A percentile compares a stretch with the other conserved stretches of the same genome.
These are phyloP conservation scores for Pythium oligandrum DNA, from an alignment of 352 stramenopile species.

Conservation along the genomic window DNA sequence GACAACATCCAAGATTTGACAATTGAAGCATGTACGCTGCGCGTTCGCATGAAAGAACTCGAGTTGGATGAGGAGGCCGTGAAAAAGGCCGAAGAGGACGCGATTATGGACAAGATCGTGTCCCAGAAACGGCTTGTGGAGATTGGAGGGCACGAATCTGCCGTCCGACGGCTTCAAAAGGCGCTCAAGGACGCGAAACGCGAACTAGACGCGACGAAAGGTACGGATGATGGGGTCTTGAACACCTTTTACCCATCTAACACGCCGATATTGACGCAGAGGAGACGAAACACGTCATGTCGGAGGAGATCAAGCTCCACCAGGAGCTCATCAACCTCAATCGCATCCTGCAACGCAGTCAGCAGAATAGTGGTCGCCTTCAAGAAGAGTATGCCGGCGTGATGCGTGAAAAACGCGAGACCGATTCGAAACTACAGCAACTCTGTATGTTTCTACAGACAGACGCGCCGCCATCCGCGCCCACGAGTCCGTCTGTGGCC, in stretches of 20 bases:
- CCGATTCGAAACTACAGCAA: constrained; percentile 47
- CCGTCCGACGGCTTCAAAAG: constrained; percentile 49
- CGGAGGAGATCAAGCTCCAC: constrained; percentile 54
- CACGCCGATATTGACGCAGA: constrained; percentile 21
- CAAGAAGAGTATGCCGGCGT: constrained; percentile 44
- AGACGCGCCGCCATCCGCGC: constrained; percentile 4
- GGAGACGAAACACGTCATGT: constrained; percentile 39
- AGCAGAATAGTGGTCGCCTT: constrained; percentile 31
- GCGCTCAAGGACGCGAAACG: constrained; percentile 42
- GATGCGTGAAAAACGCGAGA: constrained; percentile 44
- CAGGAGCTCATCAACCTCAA: constrained; percentile 38
- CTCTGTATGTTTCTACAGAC: constrained; percentile 50
- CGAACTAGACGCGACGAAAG: constrained; percentile 47
- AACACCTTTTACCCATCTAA: neutral
- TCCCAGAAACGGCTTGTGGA: constrained; percentile 61
- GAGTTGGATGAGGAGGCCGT: constrained; percentile 53
- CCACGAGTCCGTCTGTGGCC: neutral
- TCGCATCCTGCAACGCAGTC: constrained; percentile 26
- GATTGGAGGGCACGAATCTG: constrained; percentile 54
- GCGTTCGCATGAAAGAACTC: constrained; percentile 53
- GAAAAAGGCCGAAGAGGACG: constrained; percentile 34
- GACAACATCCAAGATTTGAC: constrained; percentile 44
- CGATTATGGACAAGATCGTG: constrained; percentile 47
- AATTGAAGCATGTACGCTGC: constrained; percentile 39
- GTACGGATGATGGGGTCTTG: constrained; percentile 12